phyloP scores from a whole-genome alignment of 2,329 filamentous ascomycete species.

The Xylaria sp. region DNA sequence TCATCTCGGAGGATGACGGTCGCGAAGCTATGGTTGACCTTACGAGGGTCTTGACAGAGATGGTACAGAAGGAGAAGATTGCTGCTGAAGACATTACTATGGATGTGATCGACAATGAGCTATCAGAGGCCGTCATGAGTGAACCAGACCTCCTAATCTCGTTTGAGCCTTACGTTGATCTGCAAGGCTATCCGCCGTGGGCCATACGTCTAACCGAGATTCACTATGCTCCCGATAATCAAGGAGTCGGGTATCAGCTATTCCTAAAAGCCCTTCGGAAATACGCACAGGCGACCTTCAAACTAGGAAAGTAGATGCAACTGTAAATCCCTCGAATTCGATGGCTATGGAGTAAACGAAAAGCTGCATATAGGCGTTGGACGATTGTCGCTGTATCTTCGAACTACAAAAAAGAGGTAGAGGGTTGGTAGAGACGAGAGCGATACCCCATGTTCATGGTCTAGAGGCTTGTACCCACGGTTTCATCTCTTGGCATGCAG shows the following conservation, averaged over 20 bases:
- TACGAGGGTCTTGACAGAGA: constrained; percentile 91
- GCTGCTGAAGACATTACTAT: constrained; percentile 82
- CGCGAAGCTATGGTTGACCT: constrained; percentile 94
- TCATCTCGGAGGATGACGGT: constrained; percentile 89
- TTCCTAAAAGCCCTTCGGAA: constrained; percentile 87
- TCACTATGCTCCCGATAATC: constrained; percentile 80
- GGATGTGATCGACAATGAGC: constrained; percentile 89
- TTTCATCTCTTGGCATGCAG: constrained; percentile 61
- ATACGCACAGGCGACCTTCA: constrained; percentile 88
- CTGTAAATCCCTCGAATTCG: constrained; percentile 5
- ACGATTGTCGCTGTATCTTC: constrained; percentile 12
- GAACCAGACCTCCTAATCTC: constrained; percentile 92
- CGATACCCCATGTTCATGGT: constrained; percentile 39
- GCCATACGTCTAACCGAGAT: constrained; percentile 96
- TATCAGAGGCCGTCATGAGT: constrained; percentile 80
- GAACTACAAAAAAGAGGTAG: background rate
- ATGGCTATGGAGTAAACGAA: background rate
- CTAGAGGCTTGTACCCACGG: constrained; percentile 47
- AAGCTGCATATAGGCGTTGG: constrained; percentile 16
- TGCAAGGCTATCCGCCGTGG: constrained; percentile 96
- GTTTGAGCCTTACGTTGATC: constrained; percentile 83
- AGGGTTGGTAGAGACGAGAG: constrained; percentile 21
- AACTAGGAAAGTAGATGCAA: constrained; percentile 72
- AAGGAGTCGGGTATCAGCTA: constrained; percentile 91
- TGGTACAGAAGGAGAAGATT: constrained; percentile 91